phyloP scores from a whole-genome alignment of 2,329 filamentous ascomycete genomes.

The Pyrenochaeta sp. region DNA sequence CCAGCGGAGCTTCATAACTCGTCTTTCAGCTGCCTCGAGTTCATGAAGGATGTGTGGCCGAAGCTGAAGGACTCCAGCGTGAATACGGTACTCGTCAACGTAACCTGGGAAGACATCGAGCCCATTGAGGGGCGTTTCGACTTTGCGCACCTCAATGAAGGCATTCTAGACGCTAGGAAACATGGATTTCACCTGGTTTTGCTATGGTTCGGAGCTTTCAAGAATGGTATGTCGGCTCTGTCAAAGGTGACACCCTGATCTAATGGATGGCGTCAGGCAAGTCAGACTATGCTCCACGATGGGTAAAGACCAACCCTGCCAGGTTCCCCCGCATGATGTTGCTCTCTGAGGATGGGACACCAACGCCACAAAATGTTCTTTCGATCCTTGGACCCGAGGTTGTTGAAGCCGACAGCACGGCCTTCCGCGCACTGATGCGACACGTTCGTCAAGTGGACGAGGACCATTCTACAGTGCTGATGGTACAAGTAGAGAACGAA shows the following conservation, averaged over 20 bases:
- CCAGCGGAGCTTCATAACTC: constrained; percentile 3
- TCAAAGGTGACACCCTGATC: not conserved
- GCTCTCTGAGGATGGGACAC: constrained; percentile 22
- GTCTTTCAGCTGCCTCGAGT: constrained; percentile 4
- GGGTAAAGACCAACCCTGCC: constrained; percentile 46
- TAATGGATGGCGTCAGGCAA: too few relatives aligned
- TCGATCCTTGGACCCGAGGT: constrained; percentile 46
- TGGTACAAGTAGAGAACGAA: constrained; percentile 67
- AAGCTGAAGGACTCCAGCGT: constrained; percentile 30
- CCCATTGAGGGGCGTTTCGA: constrained; percentile 54
- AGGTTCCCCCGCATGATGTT: constrained; percentile 34
- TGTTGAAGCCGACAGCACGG: constrained; percentile 47
- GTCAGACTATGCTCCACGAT: constrained; percentile 34
- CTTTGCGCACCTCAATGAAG: constrained; percentile 52
- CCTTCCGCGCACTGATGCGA: constrained; percentile 49
- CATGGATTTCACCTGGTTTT: constrained; percentile 52
- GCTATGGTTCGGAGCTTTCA: constrained; percentile 59
- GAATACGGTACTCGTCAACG: constrained; percentile 56
- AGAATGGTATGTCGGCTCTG: constrained; percentile 46
- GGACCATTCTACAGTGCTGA: constrained; percentile 59
- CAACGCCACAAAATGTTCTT: constrained; percentile 27
- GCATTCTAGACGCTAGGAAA: constrained; percentile 49
- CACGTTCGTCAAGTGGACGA: constrained; percentile 55
- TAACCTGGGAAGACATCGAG: constrained; percentile 59
- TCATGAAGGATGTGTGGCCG: constrained; percentile 3